phyloP scores from a whole-genome alignment of 1,139 yeast species.

The Yamadazyma membranifaciens region DNA sequence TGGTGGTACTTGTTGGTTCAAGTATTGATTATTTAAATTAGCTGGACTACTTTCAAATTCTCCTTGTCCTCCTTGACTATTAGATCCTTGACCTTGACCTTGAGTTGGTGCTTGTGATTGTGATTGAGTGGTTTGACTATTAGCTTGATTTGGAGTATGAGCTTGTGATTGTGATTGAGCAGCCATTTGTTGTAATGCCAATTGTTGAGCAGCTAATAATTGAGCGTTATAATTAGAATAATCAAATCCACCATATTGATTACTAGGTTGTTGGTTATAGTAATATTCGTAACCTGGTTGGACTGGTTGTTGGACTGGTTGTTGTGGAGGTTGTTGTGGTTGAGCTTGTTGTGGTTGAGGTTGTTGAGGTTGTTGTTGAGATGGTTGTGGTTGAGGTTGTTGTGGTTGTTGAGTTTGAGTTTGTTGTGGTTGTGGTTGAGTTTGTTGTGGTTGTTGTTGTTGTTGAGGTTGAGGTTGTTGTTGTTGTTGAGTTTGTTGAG shows the following conservation, averaged over 20 bases:
- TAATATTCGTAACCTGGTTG: constrained; percentile 24
- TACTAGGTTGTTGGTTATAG: constrained; percentile 30
- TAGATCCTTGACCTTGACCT: background rate
- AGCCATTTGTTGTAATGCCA: constrained; percentile 23
- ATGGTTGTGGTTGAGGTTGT: constrained; percentile 7
- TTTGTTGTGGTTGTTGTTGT: too few relatives aligned
- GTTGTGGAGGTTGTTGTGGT: constrained; percentile 18
- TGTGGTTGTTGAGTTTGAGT: constrained; percentile 12
- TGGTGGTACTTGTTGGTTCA: constrained; percentile 9
- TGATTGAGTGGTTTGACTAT: background rate
- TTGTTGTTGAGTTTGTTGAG: constrained; percentile 8
- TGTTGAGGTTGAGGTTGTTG: constrained; percentile 8
- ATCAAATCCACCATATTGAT: constrained; percentile 46
- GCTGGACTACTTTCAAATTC: constrained; percentile 9
- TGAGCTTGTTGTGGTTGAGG: constrained; percentile 12
- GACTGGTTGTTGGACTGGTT: constrained; percentile 16
- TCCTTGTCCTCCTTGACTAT: background rate
- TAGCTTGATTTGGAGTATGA: constrained; percentile 1
- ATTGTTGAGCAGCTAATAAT: constrained; percentile 35
- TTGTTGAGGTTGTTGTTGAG: constrained; percentile 6
- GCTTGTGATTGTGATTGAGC: constrained; percentile 4
- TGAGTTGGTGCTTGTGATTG: background rate
- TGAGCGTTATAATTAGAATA: constrained; percentile 41
- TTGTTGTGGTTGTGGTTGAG: constrained; percentile 2
- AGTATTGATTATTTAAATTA: constrained; percentile 7